A percentile compares a stretch with the other conserved stretches of the same genome.
These are phyloP conservation scores for Mycena galericulata DNA, from an alignment of 768 basidiomycete species.

Conservation along the genomic window DNA sequence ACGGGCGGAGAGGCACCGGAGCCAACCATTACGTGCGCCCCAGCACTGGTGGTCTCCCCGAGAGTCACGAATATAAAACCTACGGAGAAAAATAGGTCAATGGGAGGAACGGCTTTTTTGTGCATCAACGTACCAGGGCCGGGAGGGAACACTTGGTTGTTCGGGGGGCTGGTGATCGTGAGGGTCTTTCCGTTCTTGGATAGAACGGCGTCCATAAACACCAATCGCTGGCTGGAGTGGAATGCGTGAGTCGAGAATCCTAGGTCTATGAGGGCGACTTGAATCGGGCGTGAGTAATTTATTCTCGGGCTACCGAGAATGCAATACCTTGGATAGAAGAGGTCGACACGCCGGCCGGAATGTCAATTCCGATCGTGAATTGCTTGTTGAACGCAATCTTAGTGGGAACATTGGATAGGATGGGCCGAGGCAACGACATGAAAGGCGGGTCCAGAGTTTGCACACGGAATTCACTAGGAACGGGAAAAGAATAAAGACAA, in stretches of 20 bases:
- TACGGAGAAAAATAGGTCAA: background rate
- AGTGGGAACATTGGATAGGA: conserved; percentile 38
- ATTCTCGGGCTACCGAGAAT: background rate
- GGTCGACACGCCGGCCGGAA: conserved; percentile 36
- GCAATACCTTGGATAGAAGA: conserved; percentile 21
- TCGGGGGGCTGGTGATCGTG: conserved; percentile 49
- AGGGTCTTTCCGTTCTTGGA: conserved; percentile 42
- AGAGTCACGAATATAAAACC: conserved; percentile 44
- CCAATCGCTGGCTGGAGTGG: conserved; percentile 46
- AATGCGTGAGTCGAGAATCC: conserved; percentile 49
- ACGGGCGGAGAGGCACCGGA: conserved; percentile 31
- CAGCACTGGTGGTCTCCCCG: conserved; percentile 39
- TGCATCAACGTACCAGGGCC: conserved; percentile 36
- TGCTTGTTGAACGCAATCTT: conserved; percentile 43
- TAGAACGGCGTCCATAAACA: conserved; percentile 45
- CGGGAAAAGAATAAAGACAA: background rate
- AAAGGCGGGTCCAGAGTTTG: conserved; percentile 47
- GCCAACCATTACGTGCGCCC: conserved; percentile 40
- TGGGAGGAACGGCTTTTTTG: background rate
- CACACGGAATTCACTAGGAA: conserved; percentile 48
- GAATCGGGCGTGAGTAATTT: background rate
- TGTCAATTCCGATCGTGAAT: conserved; percentile 45
- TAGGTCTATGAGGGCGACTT: conserved; percentile 47
- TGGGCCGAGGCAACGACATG: conserved; percentile 41
- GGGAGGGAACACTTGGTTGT: conserved; percentile 46